phyloP scores from a whole-genome alignment of 1,284 basidiomycete genomes.

The Pseudomicrostroma phylloplanum region DNA sequence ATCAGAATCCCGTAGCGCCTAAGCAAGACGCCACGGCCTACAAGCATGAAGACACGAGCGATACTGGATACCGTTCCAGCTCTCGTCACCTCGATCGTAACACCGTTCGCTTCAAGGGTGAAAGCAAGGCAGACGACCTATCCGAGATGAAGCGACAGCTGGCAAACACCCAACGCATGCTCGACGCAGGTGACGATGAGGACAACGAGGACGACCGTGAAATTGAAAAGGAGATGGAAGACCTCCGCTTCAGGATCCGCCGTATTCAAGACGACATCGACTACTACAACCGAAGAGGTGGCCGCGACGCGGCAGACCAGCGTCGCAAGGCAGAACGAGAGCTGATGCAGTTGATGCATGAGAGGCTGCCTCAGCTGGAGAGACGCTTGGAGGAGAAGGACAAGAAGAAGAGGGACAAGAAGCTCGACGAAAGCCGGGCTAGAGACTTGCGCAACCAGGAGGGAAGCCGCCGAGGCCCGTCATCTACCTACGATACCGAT shows the following conservation, averaged over 20 bases:
- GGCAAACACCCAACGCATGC: slow-evolving; percentile 70
- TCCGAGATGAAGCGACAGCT: slow-evolving; percentile 81
- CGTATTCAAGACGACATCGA: slow-evolving; percentile 90
- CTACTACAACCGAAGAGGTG: slow-evolving; percentile 70
- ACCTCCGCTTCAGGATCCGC: slow-evolving; percentile 77
- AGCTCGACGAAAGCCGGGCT: slow-evolving; percentile 57
- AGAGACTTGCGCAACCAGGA: slow-evolving; percentile 79
- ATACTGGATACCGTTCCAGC: slow-evolving; percentile 70
- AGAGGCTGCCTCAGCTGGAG: slow-evolving; percentile 84
- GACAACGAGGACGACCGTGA: slow-evolving; percentile 57
- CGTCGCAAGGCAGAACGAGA: slow-evolving; percentile 81
- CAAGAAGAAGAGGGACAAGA: slow-evolving; percentile 64
- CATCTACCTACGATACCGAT: slow-evolving; percentile 15
- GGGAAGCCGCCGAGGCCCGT: slow-evolving; percentile 20
- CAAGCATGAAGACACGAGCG: slow-evolving; percentile 65
- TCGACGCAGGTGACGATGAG: slow-evolving; percentile 76
- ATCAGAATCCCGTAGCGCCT: slow-evolving; percentile 55
- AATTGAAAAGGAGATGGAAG: slow-evolving; percentile 80
- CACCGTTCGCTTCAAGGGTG: slow-evolving; percentile 69
- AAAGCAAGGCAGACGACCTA: slow-evolving; percentile 63
- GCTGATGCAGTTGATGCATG: slow-evolving; percentile 77
- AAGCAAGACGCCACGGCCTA: slow-evolving; percentile 87
- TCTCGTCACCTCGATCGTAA: slow-evolving; percentile 81
- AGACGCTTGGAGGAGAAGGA: slow-evolving; percentile 74
- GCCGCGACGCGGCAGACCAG: slow-evolving; percentile 69